These are phyloP conservation scores for Malus sieversii DNA, from an alignment of 306 rosid genomes.

Conservation along the genomic window DNA sequence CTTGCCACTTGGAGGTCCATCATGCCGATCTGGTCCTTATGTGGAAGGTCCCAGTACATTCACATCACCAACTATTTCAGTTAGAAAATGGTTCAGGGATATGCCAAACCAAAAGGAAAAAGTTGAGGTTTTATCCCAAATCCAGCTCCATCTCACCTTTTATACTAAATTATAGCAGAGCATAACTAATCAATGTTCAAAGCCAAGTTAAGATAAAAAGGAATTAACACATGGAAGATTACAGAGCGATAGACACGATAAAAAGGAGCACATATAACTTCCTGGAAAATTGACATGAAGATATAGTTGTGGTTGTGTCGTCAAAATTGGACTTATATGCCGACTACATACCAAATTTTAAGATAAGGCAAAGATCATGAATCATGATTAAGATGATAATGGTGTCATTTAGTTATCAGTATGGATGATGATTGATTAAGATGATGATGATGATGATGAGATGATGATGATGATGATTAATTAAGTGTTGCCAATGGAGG, in stretches of 20 bases:
- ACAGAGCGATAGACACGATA: not conserved
- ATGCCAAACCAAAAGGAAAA: constrained; percentile 23
- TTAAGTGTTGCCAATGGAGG: not conserved
- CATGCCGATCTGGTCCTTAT: constrained; percentile 55
- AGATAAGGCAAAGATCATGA: constrained; percentile 18
- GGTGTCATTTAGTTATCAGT: not conserved
- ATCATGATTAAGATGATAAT: constrained; percentile 5
- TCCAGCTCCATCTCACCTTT: constrained; percentile 21
- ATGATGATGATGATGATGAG: not conserved
- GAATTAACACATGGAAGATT: constrained; percentile 6
- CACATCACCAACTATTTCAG: constrained; percentile 64
- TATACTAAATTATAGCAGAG: constrained; percentile 3
- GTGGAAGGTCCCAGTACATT: constrained; percentile 56
- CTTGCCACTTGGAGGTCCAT: constrained; percentile 49
- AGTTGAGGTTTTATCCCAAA: constrained; percentile 23
- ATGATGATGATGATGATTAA: not conserved
- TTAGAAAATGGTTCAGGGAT: constrained; percentile 33
- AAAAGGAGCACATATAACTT: not conserved
- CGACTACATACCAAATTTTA: not conserved
- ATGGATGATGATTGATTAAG: not conserved
- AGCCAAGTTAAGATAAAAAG: constrained; percentile 16
- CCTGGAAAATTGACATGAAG: constrained; percentile 2
- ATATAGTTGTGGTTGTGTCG: not conserved
- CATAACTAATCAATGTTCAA: not conserved
- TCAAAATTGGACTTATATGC: not conserved